Conservation (phyloP, 1,284 basidiomycete species). For the Sporisorium scitamineum region DNA sequence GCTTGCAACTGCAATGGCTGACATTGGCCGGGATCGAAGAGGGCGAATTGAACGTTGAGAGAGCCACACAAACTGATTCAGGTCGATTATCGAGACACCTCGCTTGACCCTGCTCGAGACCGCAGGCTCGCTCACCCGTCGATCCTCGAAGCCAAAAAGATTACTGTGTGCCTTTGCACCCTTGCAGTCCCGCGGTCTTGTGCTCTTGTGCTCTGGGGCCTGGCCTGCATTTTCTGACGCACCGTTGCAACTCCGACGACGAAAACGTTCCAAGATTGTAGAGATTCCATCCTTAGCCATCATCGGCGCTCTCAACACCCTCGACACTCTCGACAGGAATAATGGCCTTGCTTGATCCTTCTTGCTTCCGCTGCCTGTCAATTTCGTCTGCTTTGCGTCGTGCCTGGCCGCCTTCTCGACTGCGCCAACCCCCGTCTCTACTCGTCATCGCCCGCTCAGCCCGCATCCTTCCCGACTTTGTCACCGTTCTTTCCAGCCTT, state of each 20-base stretch:
- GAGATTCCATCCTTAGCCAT: constrained; percentile 1
- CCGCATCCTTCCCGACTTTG: neutral
- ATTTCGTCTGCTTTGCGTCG: too few relatives aligned
- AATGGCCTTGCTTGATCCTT: neutral
- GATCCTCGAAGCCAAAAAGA: constrained; percentile 1
- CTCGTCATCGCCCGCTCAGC: constrained; percentile 1
- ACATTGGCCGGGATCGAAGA: neutral
- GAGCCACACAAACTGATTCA: too few relatives aligned
- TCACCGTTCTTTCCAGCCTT: neutral
- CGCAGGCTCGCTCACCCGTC: neutral
- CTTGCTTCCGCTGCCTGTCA: too few relatives aligned
- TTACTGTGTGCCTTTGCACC: neutral
- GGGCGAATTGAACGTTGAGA: too few relatives aligned
- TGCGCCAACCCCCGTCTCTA: neutral
- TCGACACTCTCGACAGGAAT: neutral
- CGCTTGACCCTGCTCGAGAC: constrained; percentile 1
- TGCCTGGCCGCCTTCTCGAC: neutral
- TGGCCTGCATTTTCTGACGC: neutral
- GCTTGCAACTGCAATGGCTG: too few relatives aligned
- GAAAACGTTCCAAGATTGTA: constrained; percentile 8
- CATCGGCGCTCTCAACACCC: neutral
- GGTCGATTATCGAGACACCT: neutral
- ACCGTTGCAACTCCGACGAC: constrained; percentile 33
- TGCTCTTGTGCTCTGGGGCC: neutral
- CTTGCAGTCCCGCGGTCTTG: neutral